Evolutionary conservation across 306 rosid genomes (phyloP).

Genomic region (Cicer arietinum): DNA sequence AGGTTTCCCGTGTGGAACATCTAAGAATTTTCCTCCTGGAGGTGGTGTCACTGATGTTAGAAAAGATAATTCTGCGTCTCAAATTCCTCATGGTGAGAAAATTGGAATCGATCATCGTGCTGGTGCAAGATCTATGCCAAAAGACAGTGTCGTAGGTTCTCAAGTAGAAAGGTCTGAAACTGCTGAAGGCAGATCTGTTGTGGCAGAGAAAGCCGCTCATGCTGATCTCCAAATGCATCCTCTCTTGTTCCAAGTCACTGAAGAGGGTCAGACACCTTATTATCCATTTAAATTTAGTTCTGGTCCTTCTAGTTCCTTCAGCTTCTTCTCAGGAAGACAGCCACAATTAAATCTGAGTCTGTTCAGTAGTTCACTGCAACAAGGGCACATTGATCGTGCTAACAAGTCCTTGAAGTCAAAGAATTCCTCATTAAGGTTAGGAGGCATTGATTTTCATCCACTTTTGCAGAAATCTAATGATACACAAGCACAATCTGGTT

Average conservation of each 20-base stretch:
- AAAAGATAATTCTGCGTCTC: slow-evolving; percentile 51
- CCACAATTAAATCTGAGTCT: slow-evolving; percentile 80
- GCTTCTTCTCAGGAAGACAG: slow-evolving; percentile 72
- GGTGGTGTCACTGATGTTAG: slow-evolving; percentile 48
- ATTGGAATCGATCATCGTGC: slow-evolving; percentile 36
- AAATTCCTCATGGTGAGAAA: slow-evolving; percentile 54
- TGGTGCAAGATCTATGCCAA: slow-evolving; percentile 41
- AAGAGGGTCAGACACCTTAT: slow-evolving; percentile 63
- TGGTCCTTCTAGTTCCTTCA: slow-evolving; percentile 61
- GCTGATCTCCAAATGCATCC: slow-evolving; percentile 94
- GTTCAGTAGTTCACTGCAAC: slow-evolving; percentile 70
- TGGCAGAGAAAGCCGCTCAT: slow-evolving; percentile 56
- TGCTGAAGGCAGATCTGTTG: slow-evolving; percentile 53
- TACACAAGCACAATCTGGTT: slow-evolving; percentile 44
- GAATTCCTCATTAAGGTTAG: slow-evolving; percentile 55
- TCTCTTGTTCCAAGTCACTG: slow-evolving; percentile 79
- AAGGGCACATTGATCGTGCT: slow-evolving; percentile 54
- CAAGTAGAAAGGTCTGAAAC: slow-evolving; percentile 51
- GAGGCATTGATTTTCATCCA: slow-evolving; percentile 92
- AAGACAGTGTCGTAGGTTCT: slow-evolving; percentile 46
- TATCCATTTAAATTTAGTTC: slow-evolving; percentile 64
- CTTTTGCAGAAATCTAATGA: slow-evolving; percentile 80
- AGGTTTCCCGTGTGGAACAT: slow-evolving; percentile 58
- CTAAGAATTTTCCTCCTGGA: slow-evolving; percentile 57
- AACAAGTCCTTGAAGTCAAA: slow-evolving; percentile 57